phyloP scores from a whole-genome alignment of 2,329 filamentous ascomycete species.

The Pseudogymnoascus sp. region DNA sequence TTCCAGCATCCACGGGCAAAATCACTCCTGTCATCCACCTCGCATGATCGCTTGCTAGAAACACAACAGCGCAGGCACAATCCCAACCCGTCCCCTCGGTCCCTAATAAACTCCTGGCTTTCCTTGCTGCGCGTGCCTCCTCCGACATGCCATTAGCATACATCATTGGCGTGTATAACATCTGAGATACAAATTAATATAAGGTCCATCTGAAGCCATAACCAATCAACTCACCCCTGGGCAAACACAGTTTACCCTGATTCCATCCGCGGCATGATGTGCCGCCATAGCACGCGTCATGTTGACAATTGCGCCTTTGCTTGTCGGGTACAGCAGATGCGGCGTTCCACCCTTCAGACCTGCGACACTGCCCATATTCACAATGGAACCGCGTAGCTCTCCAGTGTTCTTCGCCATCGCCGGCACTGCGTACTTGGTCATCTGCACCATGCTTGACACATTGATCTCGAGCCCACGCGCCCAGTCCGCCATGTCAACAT shows the following conservation, averaged over 20 bases:
- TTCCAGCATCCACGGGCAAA: slow-evolving; percentile 40
- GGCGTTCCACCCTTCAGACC: slow-evolving; percentile 41
- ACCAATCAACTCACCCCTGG: slow-evolving; percentile 37
- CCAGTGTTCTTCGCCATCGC: slow-evolving; percentile 46
- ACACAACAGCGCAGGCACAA: slow-evolving; percentile 41
- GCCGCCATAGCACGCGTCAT: slow-evolving; percentile 48
- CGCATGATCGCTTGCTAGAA: slow-evolving; percentile 43
- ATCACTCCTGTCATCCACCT: slow-evolving; percentile 44
- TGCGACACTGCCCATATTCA: slow-evolving; percentile 57
- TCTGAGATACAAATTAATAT: slow-evolving; percentile 21
- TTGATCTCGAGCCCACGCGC: slow-evolving; percentile 50
- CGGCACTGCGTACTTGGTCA: slow-evolving; percentile 54
- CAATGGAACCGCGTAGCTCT: slow-evolving; percentile 41
- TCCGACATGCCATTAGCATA: slow-evolving; percentile 31
- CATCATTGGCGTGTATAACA: slow-evolving; percentile 43
- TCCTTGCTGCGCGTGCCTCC: slow-evolving; percentile 31
- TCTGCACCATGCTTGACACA: slow-evolving; percentile 56
- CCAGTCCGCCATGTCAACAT: slow-evolving; percentile 52
- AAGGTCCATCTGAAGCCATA: background rate
- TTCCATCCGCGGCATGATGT: slow-evolving; percentile 42
- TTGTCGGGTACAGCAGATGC: slow-evolving; percentile 38
- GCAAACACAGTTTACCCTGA: slow-evolving; percentile 48
- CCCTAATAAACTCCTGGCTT: slow-evolving; percentile 41
- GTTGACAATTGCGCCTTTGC: slow-evolving; percentile 43
- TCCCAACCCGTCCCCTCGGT: slow-evolving; percentile 48